Percentiles rank a stretch among this genome's conserved stretches.
Evolutionary conservation across 176 grass and related monocot species (phyloP).

Genomic region (Pontederia crassipes): DNA sequence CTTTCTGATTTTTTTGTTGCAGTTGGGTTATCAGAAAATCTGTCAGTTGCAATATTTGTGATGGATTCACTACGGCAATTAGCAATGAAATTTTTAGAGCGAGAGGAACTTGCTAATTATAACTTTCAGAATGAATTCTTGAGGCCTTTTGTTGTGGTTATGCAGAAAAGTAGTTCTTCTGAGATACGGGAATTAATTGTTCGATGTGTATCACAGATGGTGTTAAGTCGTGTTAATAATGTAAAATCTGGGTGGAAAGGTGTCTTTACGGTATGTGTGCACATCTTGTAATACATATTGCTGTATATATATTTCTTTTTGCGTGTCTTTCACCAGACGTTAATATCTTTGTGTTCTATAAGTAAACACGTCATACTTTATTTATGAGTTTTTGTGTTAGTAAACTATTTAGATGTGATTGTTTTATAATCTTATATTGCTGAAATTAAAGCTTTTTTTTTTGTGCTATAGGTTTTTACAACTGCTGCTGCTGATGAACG

Average conservation of each 20-base stretch:
- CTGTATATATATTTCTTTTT: slow-evolving; percentile 1
- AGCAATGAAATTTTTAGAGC: slow-evolving; percentile 95
- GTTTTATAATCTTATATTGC: slow-evolving; percentile 7
- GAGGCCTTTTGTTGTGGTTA: slow-evolving; percentile 81
- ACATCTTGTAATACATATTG: slow-evolving; percentile 5
- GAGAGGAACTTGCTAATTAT: slow-evolving; percentile 94
- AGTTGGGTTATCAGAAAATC: slow-evolving; percentile 86
- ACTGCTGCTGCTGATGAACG: slow-evolving; percentile 59
- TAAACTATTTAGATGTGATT: background rate
- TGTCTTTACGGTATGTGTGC: slow-evolving; percentile 68
- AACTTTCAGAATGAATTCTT: slow-evolving; percentile 98
- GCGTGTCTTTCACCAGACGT: slow-evolving; percentile 1
- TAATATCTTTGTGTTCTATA: slow-evolving; percentile 1
- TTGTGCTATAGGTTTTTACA: slow-evolving; percentile 61
- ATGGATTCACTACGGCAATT: slow-evolving; percentile 94
- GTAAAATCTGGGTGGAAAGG: slow-evolving; percentile 97
- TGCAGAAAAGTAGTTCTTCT: slow-evolving; percentile 73
- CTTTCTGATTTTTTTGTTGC: slow-evolving; percentile 90
- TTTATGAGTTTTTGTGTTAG: background rate
- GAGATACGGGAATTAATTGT: slow-evolving; percentile 91
- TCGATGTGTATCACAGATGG: slow-evolving; percentile 96
- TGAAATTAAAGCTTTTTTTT: slow-evolving; percentile 11
- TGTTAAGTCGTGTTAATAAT: slow-evolving; percentile 81
- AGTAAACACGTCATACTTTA: background rate
- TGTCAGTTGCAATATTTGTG: slow-evolving; percentile 95